Base-by-base conservation (phyloP, 2,329 filamentous ascomycete species). In the Phyllachora maydis region DNA sequence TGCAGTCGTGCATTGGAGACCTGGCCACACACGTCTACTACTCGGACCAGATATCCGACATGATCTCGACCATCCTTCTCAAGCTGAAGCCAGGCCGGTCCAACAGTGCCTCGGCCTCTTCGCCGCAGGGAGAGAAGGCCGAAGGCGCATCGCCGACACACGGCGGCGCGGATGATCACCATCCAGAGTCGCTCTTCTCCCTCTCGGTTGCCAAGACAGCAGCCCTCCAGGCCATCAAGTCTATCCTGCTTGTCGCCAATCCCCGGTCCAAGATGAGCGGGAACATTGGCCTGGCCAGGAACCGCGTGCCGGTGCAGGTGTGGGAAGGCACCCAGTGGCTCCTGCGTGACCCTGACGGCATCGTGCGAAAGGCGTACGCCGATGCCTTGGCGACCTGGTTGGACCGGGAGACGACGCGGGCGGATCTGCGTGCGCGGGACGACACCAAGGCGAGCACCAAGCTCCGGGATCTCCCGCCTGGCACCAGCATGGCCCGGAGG, bases 251-350 rank as follows among this genome's bases (percentile, higher is more conserved):
- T 11, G 74, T 90, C 12, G 82, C 85, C 3, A 91, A 90, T 38
- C 61, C 62, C 19, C 62, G 60, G 33, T 61, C 58, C 12, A 66
- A 59, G 33, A 51, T 59, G 29, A 57, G 52, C 33, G 62, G 60
- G 33, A 68, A 59, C 41, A 59, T 56, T 24, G 65, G 65, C 15
- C 62, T 88, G 24, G 66, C 69, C 5, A 65, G 82, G 31, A 78
- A 74, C 41, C 66, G 59, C 19, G 77, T 90, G 1, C 71, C 77
- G 0, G 59, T 91, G 6, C 65, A 76, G 26, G 75, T 83, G 1
- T 98, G 88, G 88, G 83, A 95, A 45, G 81, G 79, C n/a, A 92
- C 83, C 0, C 81, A 93, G 30, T 92, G 81, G 78, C 64, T 95
- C 21, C 52, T 95, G 11, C 70, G 76, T 18, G 85, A 93, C 38